phyloP scores from a whole-genome alignment of 2,329 filamentous ascomycete species.

The Neodidymelliopsis sp. region DNA sequence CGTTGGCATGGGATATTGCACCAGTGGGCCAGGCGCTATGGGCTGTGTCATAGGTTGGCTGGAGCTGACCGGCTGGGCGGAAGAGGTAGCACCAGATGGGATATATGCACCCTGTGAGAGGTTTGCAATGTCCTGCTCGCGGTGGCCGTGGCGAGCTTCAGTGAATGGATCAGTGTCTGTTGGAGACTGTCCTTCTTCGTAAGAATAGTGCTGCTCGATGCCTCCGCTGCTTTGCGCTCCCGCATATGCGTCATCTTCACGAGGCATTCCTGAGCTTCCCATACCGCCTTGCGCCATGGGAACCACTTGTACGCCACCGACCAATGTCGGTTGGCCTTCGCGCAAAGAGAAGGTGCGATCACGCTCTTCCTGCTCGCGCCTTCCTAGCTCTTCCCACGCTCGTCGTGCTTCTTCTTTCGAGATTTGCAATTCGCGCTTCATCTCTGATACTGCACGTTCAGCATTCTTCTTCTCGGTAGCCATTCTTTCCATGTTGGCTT shows the following conservation, averaged over 20 bases:
- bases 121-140: constrained; percentile 42
- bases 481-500: constrained; percentile 70
- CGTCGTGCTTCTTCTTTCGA: constrained; percentile 94
- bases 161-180: constrained; percentile 70
- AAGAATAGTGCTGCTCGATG: constrained; percentile 57
- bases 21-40: constrained; percentile 36
- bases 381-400: constrained; percentile 95
- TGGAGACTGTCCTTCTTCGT: constrained; percentile 60
- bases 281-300: constrained; percentile 80
- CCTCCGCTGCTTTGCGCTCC: constrained; percentile 43
- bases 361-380: constrained; percentile 90
- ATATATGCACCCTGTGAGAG: constrained; percentile 46
- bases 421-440: constrained; percentile 91
- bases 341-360: constrained; percentile 86
- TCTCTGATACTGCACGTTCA: constrained; percentile 83
- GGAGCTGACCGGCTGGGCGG: constrained; percentile 27
- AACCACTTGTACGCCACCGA: constrained; percentile 93
- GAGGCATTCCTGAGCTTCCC: constrained; percentile 49
- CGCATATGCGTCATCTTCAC: constrained; percentile 43
- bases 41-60: constrained; percentile 29
- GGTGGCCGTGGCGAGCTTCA: constrained; percentile 51
- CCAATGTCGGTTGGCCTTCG: constrained; percentile 84
- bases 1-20: constrained; percentile 28
- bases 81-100: constrained; percentile 39
- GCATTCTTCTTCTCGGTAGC: constrained; percentile 73